These are phyloP conservation scores for Alternaria incomplexa DNA, from an alignment of 2,329 filamentous ascomycete genomes.

Conservation along the genomic window DNA sequence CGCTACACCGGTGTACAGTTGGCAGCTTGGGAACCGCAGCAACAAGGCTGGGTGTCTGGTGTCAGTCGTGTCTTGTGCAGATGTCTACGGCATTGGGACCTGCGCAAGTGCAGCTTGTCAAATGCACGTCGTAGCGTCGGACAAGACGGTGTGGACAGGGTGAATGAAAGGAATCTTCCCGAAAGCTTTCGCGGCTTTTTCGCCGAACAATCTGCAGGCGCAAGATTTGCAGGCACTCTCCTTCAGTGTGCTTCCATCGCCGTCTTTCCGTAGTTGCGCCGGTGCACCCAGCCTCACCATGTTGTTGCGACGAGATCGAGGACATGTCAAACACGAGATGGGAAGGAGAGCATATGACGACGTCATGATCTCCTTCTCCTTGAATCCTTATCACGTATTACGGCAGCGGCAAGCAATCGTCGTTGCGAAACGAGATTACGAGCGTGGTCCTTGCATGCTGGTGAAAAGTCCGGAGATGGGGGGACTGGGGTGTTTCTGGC, in stretches of 20 bases:
- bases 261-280: not conserved
- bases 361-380: slow-evolving; percentile 9
- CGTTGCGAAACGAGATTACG: slow-evolving; percentile 8
- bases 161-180: not conserved
- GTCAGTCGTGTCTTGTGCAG: not conserved
- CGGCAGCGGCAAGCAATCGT: slow-evolving; percentile 1
- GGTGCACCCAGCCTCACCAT: not conserved
- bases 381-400: slow-evolving; percentile 9
- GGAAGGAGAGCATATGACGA: not conserved
- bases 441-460: slow-evolving; percentile 1
- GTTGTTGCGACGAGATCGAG: not conserved
- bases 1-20: not conserved
- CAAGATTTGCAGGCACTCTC: not conserved
- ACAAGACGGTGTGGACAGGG: not conserved
- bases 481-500: slow-evolving; percentile 3
- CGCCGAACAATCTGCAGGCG: not conserved
- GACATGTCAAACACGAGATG: not conserved
- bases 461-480: slow-evolving; percentile 6
- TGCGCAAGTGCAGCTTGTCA: not conserved
- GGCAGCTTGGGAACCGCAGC: not conserved
- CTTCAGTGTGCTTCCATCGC: not conserved
- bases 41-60: not conserved
- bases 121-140: not conserved
- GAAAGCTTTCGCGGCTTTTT: not conserved
- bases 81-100: not conserved